Conservation (phyloP, 768 basidiomycete species). For the Termitomyces sp. region DNA sequence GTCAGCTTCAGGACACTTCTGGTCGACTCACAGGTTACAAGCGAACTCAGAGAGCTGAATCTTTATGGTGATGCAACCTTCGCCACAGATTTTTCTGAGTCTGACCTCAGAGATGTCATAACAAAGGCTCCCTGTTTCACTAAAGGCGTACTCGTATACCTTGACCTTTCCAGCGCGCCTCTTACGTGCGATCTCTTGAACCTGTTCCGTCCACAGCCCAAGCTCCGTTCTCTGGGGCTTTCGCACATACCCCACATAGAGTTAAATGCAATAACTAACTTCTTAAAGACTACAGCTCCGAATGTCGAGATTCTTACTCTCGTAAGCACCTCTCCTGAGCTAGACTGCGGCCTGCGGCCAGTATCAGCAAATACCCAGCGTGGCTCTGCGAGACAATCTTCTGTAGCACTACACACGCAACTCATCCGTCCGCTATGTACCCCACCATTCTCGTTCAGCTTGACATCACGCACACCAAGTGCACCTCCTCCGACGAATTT, state of each 20-base stretch:
- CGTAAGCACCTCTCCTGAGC: conserved; percentile 68
- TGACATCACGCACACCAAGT: conserved; percentile 24
- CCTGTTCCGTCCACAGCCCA: conserved; percentile 57
- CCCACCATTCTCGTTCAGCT: conserved; percentile 67
- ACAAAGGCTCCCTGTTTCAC: conserved; percentile 74
- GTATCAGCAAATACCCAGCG: conserved; percentile 24
- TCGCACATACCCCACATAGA: conserved; percentile 76
- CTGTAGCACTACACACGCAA: conserved; percentile 70
- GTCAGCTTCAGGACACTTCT: conserved; percentile 73
- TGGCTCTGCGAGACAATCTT: conserved; percentile 58
- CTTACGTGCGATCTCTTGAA: conserved; percentile 52
- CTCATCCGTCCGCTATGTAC: conserved; percentile 78
- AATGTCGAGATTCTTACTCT: conserved; percentile 87
- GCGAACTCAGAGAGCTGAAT: conserved; percentile 68
- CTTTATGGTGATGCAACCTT: conserved; percentile 89
- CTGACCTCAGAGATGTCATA: conserved; percentile 66
- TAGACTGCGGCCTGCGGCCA: conserved; percentile 50
- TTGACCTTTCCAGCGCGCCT: conserved; percentile 86
- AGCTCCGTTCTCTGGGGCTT: conserved; percentile 83
- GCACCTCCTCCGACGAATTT: conserved; percentile 58
- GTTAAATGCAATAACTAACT: conserved; percentile 58
- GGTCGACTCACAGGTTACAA: conserved; percentile 57
- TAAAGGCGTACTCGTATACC: conserved; percentile 70
- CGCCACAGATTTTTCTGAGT: conserved; percentile 59
- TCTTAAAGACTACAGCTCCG: conserved; percentile 61